Evolutionary conservation across 2,329 filamentous ascomycete genomes (phyloP), one percentile per base, ranked within the genome.

Genomic region (Penicillium sp.): DNA sequence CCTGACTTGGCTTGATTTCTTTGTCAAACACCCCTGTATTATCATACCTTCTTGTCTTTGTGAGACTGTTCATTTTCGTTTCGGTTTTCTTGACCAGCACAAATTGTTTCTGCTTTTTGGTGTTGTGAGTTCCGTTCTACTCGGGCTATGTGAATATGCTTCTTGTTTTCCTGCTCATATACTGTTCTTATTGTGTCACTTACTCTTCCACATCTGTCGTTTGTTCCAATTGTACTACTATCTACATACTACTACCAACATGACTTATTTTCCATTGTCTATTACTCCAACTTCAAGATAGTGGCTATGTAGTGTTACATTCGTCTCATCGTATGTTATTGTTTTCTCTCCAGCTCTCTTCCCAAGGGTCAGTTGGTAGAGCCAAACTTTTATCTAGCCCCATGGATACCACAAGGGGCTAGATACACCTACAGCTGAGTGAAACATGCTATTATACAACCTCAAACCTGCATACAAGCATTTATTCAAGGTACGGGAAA

Each of bases 1-100:
- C 52, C 27, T 52, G 21, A 10, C 39, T 40, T 41, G 49, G 35
- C 31, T 41, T 42, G 41, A 41, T 50, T 54, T 44, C 41, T 38
- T 54, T 55, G 46, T 39, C 38, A 54, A 57, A 48, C 57, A 60
- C 51, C 42, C 46, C 56, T 66, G 62, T 62, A 64, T 64, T 58
- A 65, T 55, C 58, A 56, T 50, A 35, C 32, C 32, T 46, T 49
- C 31, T 46, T 40, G 46, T 31, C 18, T 35, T 39, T 51, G 49
- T 53, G 39, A 15, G 48, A 50, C 6, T 32, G 27, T 41, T 21
- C 15, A 27, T 45, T 37, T 42, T 44, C 13, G 21, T 48, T 50
- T 27, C 35, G 37, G 52, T 16, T 34, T 23, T 38, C 37, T 16
- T 40, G 35, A 21, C 37, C n/a, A 48, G 52, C 52, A 54, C 52